Evolutionary conservation across 192 early-diverging fungal species (phyloP), one percentile per base, ranked within the genome.

Genomic region (Gamsiella multidivaricata): DNA sequence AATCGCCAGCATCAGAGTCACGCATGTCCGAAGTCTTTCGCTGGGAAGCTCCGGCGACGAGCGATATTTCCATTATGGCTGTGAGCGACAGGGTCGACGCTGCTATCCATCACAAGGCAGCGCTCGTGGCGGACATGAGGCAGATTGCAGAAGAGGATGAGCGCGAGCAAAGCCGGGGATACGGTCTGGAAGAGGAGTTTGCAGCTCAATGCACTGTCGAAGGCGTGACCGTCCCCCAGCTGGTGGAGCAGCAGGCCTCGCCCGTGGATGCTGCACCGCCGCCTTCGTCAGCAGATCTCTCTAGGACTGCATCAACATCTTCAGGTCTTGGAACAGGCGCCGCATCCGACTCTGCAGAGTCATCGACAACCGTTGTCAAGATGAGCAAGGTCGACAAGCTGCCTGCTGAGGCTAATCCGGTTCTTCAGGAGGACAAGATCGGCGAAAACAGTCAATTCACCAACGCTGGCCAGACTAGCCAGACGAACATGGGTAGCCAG

Each of bases 1-100:
- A 84, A 15, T 87, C 86, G 0, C 86, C 86, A 11, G 78, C 81
- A 11, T 84, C 86, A 3, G 80, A 87, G 45, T 84, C 85, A 15
- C 83, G 83, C 14, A 83, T 87, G 34, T 82, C 82, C 17, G 63
- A 81, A 20, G 65, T 87, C 0, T 61, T 87, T 36, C 82, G 82
- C 20, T 87, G 86, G 86, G 69, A 80, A 50, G 72, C 82, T 1
- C 82, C 84, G 11, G n/a, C 55, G 17, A 63, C 59, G 23, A 70
- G 39, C 18, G 78, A 70, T 34, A 23, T 51, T 14, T 66, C 69
- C 10, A 61, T 80, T 22, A 62, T 71, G 34, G 33, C 43, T 5
- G 63, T 65, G 31, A 52, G 55, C n/a, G 67, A 70, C n/a, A 42
- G 69, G 34, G 78, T 80, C 4, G 63, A 80, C 23, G 57, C 50